These are phyloP conservation scores for Fusarium pseudocircinatum DNA, from an alignment of 2,329 filamentous ascomycete genomes.

Conservation along the genomic window DNA sequence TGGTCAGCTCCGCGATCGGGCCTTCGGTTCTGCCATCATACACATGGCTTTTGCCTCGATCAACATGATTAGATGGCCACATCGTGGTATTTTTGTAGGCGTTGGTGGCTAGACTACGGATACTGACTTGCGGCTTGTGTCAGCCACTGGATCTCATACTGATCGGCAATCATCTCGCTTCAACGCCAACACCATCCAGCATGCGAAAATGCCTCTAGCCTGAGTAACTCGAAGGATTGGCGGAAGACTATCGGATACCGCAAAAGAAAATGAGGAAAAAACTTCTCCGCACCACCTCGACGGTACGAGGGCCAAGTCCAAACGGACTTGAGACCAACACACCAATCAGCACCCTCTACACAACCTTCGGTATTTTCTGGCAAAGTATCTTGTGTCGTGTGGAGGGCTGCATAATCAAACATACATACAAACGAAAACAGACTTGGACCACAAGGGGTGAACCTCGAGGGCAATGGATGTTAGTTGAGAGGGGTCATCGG, in stretches of 20 bases:
- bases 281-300: constrained; percentile 16
- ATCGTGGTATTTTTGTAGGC: neutral
- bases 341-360: constrained; percentile 22
- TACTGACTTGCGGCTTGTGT: neutral
- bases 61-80: neutral
- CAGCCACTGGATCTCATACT: constrained; percentile 9
- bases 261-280: neutral
- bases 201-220: neutral
- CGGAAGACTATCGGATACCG: constrained; percentile 10
- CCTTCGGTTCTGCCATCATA: neutral
- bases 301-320: constrained; percentile 3
- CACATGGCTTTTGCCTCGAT: neutral
- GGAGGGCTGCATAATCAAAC: constrained; percentile 31
- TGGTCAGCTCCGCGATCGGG: constrained; percentile 31
- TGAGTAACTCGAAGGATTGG: constrained; percentile 1
- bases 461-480: constrained; percentile 9
- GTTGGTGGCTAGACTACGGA: neutral
- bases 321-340: constrained; percentile 3
- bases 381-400: constrained; percentile 22
- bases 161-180: constrained; percentile 14
- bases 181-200: constrained; percentile 7
- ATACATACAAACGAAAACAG: constrained; percentile 16
- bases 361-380: constrained; percentile 16
- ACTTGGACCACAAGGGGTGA: constrained; percentile 20
- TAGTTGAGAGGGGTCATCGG: constrained; percentile 32